Conservation (phyloP, 2,329 filamentous ascomycete genomes). For the Beauveria sp. region DNA sequence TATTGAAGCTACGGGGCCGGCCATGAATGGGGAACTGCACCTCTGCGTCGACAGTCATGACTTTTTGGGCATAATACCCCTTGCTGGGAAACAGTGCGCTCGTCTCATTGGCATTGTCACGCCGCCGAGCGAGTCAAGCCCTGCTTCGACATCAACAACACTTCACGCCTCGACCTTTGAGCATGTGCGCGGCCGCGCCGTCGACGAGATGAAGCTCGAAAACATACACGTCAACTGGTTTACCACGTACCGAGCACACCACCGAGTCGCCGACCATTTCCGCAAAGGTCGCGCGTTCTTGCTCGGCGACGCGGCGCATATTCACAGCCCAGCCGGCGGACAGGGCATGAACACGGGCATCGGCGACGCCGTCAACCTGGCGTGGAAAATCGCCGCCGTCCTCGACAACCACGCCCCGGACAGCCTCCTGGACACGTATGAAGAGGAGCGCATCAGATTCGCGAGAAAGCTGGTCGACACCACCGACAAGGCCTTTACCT, state of each 20-base stretch:
- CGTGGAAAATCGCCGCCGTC: slow-evolving; percentile 26
- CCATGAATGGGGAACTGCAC: slow-evolving; percentile 9
- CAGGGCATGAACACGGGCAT: slow-evolving; percentile 31
- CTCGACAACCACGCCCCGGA: slow-evolving; percentile 13
- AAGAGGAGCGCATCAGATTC: slow-evolving; percentile 15
- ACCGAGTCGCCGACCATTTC: slow-evolving; percentile 5
- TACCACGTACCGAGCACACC: slow-evolving; percentile 6
- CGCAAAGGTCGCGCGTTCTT: slow-evolving; percentile 26
- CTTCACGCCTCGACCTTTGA: not conserved
- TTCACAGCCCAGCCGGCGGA: slow-evolving; percentile 26
- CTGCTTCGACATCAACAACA: not conserved
- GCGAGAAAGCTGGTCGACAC: not conserved
- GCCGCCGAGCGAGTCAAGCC: no score
- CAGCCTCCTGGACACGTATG: slow-evolving; percentile 19
- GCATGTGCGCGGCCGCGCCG: not conserved
- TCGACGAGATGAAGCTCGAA: slow-evolving; percentile 2
- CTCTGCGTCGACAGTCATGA: slow-evolving; percentile 6
- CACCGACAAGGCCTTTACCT: not conserved
- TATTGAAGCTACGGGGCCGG: slow-evolving; percentile 4
- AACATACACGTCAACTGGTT: slow-evolving; percentile 6
- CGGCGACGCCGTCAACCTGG: slow-evolving; percentile 26
- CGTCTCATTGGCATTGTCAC: slow-evolving; percentile 7
- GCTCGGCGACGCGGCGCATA: slow-evolving; percentile 29
- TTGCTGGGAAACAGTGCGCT: not conserved
- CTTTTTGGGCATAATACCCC: slow-evolving; percentile 7